These are phyloP conservation scores for Phialophora expanda DNA, from an alignment of 2,329 filamentous ascomycete species.

Conservation along the genomic window DNA sequence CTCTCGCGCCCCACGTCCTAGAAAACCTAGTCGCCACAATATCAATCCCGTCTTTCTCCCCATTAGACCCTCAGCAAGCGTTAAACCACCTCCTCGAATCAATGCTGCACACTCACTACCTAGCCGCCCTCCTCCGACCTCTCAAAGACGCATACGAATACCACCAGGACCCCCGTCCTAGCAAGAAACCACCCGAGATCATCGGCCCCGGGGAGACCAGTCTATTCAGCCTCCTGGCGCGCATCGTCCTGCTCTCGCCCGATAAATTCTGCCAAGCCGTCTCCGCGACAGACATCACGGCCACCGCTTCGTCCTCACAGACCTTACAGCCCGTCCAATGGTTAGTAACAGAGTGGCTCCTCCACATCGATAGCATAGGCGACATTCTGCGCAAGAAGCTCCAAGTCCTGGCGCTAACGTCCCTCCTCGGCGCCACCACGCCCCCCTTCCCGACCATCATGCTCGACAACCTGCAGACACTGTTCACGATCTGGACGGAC, in stretches of 20 bases:
- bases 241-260: slow-evolving; percentile 76
- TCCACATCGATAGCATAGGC: slow-evolving; percentile 55
- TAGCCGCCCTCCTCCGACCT: slow-evolving; percentile 60
- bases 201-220: slow-evolving; percentile 79
- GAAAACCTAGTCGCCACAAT: slow-evolving; percentile 47
- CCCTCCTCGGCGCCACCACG: slow-evolving; percentile 48
- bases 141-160: slow-evolving; percentile 73
- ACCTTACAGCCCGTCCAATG: slow-evolving; percentile 44
- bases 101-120: slow-evolving; percentile 36
- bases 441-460: slow-evolving; percentile 47
- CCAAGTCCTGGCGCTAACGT: slow-evolving; percentile 53
- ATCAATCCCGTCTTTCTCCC: slow-evolving; percentile 28
- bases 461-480: slow-evolving; percentile 52
- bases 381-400: slow-evolving; percentile 55
- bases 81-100: slow-evolving; percentile 63
- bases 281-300: slow-evolving; percentile 42
- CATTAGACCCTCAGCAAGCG: slow-evolving; percentile 47
- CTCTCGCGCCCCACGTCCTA: slow-evolving; percentile 47
- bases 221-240: slow-evolving; percentile 81
- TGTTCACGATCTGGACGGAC: slow-evolving; percentile 55
- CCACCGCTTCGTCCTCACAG: slow-evolving; percentile 33
- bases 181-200: slow-evolving; percentile 70
- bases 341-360: slow-evolving; percentile 56
- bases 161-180: slow-evolving; percentile 81
- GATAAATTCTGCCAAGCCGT: slow-evolving; percentile 65